Evolutionary conservation across 2,329 filamentous ascomycete genomes (phyloP), one percentile per base, ranked within the genome.

Genomic region (Epichloe scottii): DNA sequence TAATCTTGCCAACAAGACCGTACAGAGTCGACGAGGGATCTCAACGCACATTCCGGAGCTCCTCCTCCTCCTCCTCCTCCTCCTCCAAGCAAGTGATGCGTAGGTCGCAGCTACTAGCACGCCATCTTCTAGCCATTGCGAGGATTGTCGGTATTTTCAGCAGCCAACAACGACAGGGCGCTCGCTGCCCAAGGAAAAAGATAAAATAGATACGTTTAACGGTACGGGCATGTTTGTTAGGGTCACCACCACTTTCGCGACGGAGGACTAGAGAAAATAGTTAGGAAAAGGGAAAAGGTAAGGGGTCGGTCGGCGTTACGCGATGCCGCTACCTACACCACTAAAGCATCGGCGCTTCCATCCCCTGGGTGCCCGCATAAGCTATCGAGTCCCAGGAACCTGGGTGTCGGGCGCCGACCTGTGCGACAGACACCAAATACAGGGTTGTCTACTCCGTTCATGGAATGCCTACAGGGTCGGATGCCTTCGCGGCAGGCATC

Each of bases 381-480:
- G 40, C 40, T 34, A 41, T 4, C 40, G 19, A 49, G 21, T 48
- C 51, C 48, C 51, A 48, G 51, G 35, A 50, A 50, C 48, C 51
- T 53, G 51, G 48, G 21, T 48, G 44, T 33, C 38, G 51, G 48
- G 39, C 43, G 38, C 39, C 43, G 45, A 53, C 12, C 14, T 21
- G 48, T 50, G 40, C 48, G 43, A 49, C 46, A 34, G 11, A 37
- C 35, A 41, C 33, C 33, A 17, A 38, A 38, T 38, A 14, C 23
- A 26, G 14, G 41, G 41, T 44, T 44, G 21, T 8, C 35, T 23
- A 10, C 34, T 30, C 21, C 26, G 26, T 30, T 30, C 26, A 26
- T 26, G 26, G 26, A 26, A 26, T 26, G 26, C 26, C 26, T 30
- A 30, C 26, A 30, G 8, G 26, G 26, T 30, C 26, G 8, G 8